Evolutionary conservation across 2,329 filamentous ascomycete species (phyloP), one percentile per base, ranked within the genome.

Genomic region (Alternaria ethzedia): DNA sequence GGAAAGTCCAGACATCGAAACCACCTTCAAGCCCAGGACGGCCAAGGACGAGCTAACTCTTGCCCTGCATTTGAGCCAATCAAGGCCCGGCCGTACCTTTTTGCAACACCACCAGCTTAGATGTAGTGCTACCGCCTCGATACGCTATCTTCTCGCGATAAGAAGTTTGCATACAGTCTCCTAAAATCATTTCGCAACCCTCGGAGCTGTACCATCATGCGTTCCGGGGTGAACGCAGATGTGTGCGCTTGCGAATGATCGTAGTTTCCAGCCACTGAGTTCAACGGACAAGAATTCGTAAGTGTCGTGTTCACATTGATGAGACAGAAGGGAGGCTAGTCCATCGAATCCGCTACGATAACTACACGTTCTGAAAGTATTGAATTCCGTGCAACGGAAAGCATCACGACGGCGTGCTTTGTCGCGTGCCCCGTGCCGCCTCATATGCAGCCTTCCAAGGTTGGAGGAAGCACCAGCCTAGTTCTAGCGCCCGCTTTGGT

Each of bases 401-500:
- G 20, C 30, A 32, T 23, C 8, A 32, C 30, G 45, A 17, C 20
- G 23, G 30, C 52, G 15, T 30, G 23, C 47, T 36, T 28, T 32
- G 41, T 54, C 55, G 59, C 46, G 41, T 47, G 59, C 58, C 49
- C 17, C 21, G 13, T 52, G 30, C 49, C 28, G 28, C 26, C 49
- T 28, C 12, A 32, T 1, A 32, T 32, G 28, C 28, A 15, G 55
- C 30, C 55, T 26, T n/a, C n/a, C n/a, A n/a, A n/a, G n/a, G n/a
- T n/a, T 32, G 30, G 13, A 20, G 17, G 30, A 15, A 21, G 28
- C 36, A 25, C 20, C 30, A 44, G 30, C 43, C 41, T 32, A 20
- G n/a, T 32, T 43, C 43, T 63, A 63, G 61, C 21, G 52, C 51
- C 61, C 61, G 61, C 57, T 26, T 13, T 20, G 36, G 57, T 51